Evolutionary conservation across 345 rosid species (phyloP).

Genomic region (Eucalyptus marginata): DNA sequence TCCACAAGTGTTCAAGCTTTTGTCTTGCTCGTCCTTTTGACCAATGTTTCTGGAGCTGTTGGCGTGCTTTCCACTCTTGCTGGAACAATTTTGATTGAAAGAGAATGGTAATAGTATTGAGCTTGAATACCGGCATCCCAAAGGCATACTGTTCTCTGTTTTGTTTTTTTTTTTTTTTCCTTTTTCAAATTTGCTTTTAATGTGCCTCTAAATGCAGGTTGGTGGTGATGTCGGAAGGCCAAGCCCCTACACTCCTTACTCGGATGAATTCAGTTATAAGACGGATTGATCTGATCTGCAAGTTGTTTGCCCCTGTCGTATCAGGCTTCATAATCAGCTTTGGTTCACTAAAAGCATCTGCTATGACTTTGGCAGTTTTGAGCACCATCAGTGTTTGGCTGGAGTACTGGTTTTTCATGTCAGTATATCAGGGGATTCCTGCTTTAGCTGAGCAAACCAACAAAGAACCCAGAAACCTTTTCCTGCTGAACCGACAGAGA

Average conservation of each 20-base stretch:
- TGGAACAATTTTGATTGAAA: slow-evolving; percentile 81
- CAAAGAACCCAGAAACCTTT: slow-evolving; percentile 24
- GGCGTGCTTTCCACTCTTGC: slow-evolving; percentile 81
- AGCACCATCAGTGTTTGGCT: slow-evolving; percentile 48
- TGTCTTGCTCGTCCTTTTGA: slow-evolving; percentile 27
- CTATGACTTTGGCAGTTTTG: slow-evolving; percentile 51
- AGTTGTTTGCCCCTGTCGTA: slow-evolving; percentile 72
- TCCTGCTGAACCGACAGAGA: background rate
- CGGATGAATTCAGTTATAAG: slow-evolving; percentile 60
- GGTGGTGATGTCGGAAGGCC: slow-evolving; percentile 72
- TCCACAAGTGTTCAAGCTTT: slow-evolving; percentile 27
- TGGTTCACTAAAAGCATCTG: slow-evolving; percentile 62
- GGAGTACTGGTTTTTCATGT: slow-evolving; percentile 66
- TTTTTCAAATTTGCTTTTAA: background rate
- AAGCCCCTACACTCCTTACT: slow-evolving; percentile 40
- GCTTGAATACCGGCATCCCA: background rate
- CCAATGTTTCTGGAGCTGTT: slow-evolving; percentile 63
- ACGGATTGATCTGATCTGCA: slow-evolving; percentile 70
- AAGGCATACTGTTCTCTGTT: background rate
- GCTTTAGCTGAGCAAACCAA: slow-evolving; percentile 27
- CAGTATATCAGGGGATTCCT: slow-evolving; percentile 57
- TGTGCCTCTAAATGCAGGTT: slow-evolving; percentile 30
- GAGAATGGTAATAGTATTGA: slow-evolving; percentile 58
- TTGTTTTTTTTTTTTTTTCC: accelerated
- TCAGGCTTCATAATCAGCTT: slow-evolving; percentile 81